Evolutionary conservation across 148 eudicot species (phyloP).

Genomic region (Gaultheria prostrata): DNA sequence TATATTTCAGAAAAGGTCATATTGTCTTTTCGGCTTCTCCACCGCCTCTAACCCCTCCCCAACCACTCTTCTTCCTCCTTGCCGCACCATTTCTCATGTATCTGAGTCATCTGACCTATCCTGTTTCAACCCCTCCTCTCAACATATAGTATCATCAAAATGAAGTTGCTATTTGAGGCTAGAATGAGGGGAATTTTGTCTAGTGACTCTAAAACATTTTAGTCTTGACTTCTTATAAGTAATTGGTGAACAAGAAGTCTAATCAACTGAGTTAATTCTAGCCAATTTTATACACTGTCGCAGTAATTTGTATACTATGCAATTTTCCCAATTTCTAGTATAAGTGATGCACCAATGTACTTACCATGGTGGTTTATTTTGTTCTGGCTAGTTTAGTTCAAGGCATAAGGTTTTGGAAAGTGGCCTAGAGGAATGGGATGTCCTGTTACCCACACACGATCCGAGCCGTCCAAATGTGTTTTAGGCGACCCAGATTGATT

Average conservation of each 20-base stretch:
- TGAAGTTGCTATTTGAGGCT: neutral
- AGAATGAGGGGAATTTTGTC: neutral
- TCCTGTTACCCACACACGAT: too few species aligned
- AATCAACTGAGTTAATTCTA: neutral
- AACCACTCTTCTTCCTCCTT: neutral
- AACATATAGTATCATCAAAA: too few species aligned
- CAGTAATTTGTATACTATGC: neutral
- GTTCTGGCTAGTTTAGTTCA: neutral
- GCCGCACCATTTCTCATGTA: too few species aligned
- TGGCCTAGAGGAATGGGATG: too few species aligned
- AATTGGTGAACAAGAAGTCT: neutral
- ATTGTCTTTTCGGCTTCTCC: neutral
- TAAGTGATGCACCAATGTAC: neutral
- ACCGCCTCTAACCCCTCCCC: neutral
- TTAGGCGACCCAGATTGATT: too few species aligned
- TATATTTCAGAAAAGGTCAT: too few species aligned
- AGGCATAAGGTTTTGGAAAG: too few species aligned
- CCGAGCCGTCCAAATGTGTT: too few species aligned
- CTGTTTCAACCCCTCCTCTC: too few species aligned
- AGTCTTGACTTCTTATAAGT: neutral
- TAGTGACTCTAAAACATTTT: too few species aligned
- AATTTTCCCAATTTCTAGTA: neutral
- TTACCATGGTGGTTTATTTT: neutral
- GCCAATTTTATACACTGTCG: neutral
- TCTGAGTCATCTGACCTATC: too few species aligned